A percentile compares a stretch with the other conserved stretches of the same genome.
phyloP scores from a whole-genome alignment of 345 rosid genomes.

The Draba incana region DNA sequence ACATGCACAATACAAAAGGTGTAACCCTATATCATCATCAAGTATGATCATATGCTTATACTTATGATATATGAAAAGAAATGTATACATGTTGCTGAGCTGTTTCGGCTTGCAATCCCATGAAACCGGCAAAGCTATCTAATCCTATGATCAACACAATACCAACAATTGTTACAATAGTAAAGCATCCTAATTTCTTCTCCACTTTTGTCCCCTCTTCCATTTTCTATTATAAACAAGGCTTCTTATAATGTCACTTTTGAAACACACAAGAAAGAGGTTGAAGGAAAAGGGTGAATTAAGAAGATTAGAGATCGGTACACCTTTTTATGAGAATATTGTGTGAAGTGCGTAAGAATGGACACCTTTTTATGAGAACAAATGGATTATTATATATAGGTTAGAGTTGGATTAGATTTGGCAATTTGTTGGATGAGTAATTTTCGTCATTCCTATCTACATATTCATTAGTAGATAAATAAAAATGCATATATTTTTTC shows the following conservation, averaged over 20 bases:
- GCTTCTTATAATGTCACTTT: not conserved
- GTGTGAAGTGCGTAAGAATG: constrained; percentile 3
- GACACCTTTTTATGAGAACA: not conserved
- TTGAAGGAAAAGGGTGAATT: not conserved
- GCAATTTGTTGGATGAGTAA: not conserved
- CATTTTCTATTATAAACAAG: constrained; percentile 15
- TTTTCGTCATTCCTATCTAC: constrained; percentile 8
- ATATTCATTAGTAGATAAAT: constrained; percentile 12
- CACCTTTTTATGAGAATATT: constrained; percentile 8
- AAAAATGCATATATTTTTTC: not conserved
- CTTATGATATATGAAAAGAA: not conserved
- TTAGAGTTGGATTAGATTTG: constrained; percentile 23
- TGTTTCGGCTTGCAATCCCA: constrained; percentile 16
- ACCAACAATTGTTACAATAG: not conserved
- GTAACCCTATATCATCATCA: constrained; percentile 2
- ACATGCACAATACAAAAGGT: constrained; percentile 7
- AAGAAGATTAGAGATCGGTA: constrained; percentile 1
- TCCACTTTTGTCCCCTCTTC: not conserved
- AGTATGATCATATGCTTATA: not conserved
- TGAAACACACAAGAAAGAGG: not conserved
- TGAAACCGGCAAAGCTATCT: constrained; percentile 23
- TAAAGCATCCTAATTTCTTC: constrained; percentile 15
- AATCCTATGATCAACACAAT: constrained; percentile 21
- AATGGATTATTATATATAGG: constrained; percentile 19
- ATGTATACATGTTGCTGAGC: constrained; percentile 27